These are phyloP conservation scores for Thelonectria rubi DNA, from an alignment of 2,329 filamentous ascomycete genomes.

Conservation along the genomic window DNA sequence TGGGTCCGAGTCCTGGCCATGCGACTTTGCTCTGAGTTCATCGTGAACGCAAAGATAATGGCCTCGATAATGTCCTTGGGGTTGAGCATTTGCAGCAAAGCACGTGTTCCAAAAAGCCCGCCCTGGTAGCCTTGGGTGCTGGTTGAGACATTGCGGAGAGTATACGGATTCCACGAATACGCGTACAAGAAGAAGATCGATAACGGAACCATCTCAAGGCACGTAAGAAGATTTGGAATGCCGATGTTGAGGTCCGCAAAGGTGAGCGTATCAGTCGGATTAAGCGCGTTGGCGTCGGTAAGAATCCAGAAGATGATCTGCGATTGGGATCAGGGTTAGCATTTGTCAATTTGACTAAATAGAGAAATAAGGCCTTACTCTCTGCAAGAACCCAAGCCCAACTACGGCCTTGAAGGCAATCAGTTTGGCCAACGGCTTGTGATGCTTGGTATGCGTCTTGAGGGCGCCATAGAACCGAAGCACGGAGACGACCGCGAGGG, in stretches of 20 bases:
- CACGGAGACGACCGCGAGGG: constrained; percentile 28
- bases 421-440: constrained; percentile 33
- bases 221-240: constrained; percentile 31
- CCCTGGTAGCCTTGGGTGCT: constrained; percentile 5
- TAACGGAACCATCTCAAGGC: constrained; percentile 33
- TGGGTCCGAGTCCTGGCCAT: neutral
- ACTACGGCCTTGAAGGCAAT: constrained; percentile 36
- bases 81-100: constrained; percentile 4
- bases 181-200: constrained; percentile 29
- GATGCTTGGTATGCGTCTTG: constrained; percentile 19
- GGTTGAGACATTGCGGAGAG: neutral
- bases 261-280: constrained; percentile 25
- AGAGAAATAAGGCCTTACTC: constrained; percentile 12
- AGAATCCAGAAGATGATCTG: constrained; percentile 29
- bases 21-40: neutral
- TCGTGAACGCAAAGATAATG: constrained; percentile 9
- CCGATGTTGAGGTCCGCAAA: constrained; percentile 34
- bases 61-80: constrained; percentile 7
- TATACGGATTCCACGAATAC: constrained; percentile 32
- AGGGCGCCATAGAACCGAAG: constrained; percentile 22
- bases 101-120: neutral
- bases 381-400: constrained; percentile 29
- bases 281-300: constrained; percentile 14
- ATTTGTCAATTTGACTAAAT: neutral
- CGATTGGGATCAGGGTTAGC: constrained; percentile 7